phyloP scores from a whole-genome alignment of 306 rosid genomes.

The Ziziphus jujuba region DNA sequence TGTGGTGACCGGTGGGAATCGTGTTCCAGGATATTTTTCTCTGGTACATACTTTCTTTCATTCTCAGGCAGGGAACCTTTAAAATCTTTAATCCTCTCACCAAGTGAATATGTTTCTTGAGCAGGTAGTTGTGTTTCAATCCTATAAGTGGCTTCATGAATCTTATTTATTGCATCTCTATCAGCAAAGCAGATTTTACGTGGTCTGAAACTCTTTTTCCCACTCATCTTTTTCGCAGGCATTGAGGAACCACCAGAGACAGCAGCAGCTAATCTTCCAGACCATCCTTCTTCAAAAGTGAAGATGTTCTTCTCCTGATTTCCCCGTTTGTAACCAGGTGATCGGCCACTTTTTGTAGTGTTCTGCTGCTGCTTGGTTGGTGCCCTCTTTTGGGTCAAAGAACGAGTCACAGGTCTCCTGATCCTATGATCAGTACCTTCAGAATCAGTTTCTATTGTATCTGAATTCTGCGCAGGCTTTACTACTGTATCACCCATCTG shows the following conservation, averaged over 20 bases:
- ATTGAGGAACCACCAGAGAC: conserved; percentile 43
- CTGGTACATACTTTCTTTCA: conserved; percentile 32
- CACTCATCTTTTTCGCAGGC: conserved; percentile 38
- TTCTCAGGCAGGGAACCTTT: conserved; percentile 34
- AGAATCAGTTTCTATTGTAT: conserved; percentile 86
- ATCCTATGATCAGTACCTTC: conserved; percentile 51
- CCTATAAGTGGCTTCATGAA: conserved; percentile 36
- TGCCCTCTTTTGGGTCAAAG: conserved; percentile 52
- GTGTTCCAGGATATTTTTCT: conserved; percentile 35
- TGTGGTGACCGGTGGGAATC: conserved; percentile 40
- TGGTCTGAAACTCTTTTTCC: conserved; percentile 34
- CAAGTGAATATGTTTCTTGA: conserved; percentile 34
- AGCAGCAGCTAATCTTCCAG: conserved; percentile 32
- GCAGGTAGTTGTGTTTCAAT: conserved; percentile 35
- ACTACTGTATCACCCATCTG: conserved; percentile 38
- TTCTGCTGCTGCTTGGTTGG: conserved; percentile 35
- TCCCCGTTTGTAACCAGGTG: conserved; percentile 38
- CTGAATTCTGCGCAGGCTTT: conserved; percentile 62
- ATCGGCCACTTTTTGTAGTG: conserved; percentile 36
- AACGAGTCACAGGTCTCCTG: conserved; percentile 68
- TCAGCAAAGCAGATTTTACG: conserved; percentile 39
- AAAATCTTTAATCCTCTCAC: conserved; percentile 33
- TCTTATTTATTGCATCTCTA: conserved; percentile 33
- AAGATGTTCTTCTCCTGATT: conserved; percentile 41
- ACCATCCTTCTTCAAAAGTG: conserved; percentile 41